Conservation (phyloP, 2,329 filamentous ascomycete genomes). For the Colletotrichum australisinense region DNA sequence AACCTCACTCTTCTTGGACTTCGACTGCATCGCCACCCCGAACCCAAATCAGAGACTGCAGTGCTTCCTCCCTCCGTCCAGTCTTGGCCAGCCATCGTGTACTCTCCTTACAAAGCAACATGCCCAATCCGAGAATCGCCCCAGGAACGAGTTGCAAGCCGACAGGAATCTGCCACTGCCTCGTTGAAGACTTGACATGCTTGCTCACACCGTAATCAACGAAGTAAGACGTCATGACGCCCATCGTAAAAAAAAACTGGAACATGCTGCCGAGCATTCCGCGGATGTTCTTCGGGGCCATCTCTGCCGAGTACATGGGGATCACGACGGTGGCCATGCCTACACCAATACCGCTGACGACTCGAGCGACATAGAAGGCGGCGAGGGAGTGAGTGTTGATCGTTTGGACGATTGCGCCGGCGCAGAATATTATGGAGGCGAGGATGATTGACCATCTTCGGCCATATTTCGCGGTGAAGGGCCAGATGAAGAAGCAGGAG, state of each 20-base stretch:
- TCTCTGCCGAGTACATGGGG: slow-evolving; percentile 58
- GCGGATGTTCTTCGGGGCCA: slow-evolving; percentile 58
- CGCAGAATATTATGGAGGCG: slow-evolving; percentile 55
- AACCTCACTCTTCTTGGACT: slow-evolving; percentile 48
- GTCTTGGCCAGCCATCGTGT: slow-evolving; percentile 58
- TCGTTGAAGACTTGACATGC: slow-evolving; percentile 49
- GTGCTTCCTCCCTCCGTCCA: slow-evolving; percentile 56
- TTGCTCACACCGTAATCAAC: slow-evolving; percentile 56
- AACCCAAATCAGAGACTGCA: slow-evolving; percentile 61
- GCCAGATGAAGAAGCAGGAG: slow-evolving; percentile 55
- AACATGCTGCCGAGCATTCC: slow-evolving; percentile 56
- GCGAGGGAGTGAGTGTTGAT: slow-evolving; percentile 50
- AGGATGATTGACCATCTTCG: slow-evolving; percentile 53
- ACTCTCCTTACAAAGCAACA: slow-evolving; percentile 61
- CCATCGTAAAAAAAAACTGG: slow-evolving; percentile 57
- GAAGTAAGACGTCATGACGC: slow-evolving; percentile 55
- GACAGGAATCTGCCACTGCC: slow-evolving; percentile 63
- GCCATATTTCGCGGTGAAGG: slow-evolving; percentile 53
- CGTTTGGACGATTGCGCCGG: slow-evolving; percentile 53
- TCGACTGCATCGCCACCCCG: slow-evolving; percentile 55
- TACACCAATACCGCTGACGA: slow-evolving; percentile 48
- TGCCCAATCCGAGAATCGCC: slow-evolving; percentile 57
- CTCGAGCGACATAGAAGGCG: slow-evolving; percentile 52
- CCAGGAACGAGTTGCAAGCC: slow-evolving; percentile 60
- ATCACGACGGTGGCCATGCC: slow-evolving; percentile 55